Evolutionary conservation across 805 yeast genomes (phyloP).

Genomic region (Barnettozyma siamensis): DNA sequence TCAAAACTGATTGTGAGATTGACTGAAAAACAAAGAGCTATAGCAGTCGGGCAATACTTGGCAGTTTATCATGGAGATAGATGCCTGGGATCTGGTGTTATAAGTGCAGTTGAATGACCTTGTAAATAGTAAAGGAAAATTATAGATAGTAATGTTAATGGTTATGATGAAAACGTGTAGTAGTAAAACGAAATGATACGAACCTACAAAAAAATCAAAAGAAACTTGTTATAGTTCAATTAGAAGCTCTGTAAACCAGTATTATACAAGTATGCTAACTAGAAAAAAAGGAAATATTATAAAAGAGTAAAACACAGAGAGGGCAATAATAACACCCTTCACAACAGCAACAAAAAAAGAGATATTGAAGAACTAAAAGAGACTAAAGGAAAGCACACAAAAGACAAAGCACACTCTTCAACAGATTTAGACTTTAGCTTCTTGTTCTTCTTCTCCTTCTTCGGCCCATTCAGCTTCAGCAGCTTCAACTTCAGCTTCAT

Average conservation of each 20-base stretch:
- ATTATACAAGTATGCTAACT: not conserved
- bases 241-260: not conserved
- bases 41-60: constrained; percentile 86
- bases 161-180: too few relatives aligned
- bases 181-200: too few relatives aligned
- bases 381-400: not conserved
- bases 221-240: not conserved
- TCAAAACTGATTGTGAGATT: constrained; percentile 34
- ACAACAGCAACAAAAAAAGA: too few relatives aligned
- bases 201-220: too few relatives aligned
- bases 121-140: not conserved
- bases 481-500: constrained; percentile 44
- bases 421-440: constrained; percentile 18
- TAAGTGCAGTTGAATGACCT: constrained; percentile 19
- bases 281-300: not conserved
- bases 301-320: too few relatives aligned
- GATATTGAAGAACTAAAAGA: not conserved
- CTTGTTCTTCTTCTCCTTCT: constrained; percentile 34
- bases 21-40: constrained; percentile 50
- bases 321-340: not conserved
- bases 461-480: constrained; percentile 46
- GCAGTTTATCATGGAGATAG: constrained; percentile 64
- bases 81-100: constrained; percentile 62
- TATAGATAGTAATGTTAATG: not conserved
- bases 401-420: not conserved